Percentiles rank a stretch among this genome's conserved stretches.
Conservation (phyloP, 106 monocot species). For the Amphibolis antarctica region DNA sequence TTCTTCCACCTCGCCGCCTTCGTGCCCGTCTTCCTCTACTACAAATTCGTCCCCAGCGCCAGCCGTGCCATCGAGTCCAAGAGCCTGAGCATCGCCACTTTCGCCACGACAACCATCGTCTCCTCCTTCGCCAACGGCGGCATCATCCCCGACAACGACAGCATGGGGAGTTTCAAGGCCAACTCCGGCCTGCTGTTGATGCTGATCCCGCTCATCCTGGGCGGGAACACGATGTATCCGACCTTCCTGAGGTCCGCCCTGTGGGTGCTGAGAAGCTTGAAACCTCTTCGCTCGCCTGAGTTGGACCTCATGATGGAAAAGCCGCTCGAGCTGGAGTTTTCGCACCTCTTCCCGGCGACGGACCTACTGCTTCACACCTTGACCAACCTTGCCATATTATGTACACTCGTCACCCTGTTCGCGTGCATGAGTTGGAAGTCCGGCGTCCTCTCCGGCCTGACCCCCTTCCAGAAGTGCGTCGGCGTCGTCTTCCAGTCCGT, state of each 20-base stretch:
- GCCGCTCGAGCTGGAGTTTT: neutral
- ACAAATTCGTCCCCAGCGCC: constrained; percentile 8
- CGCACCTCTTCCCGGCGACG: constrained; percentile 12
- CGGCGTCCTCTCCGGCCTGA: constrained; percentile 28
- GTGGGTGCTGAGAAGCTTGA: constrained; percentile 15
- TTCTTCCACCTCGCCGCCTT: constrained; percentile 25
- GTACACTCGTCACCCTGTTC: neutral
- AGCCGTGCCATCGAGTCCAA: constrained; percentile 1
- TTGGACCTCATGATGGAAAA: constrained; percentile 15
- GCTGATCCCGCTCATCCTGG: constrained; percentile 20
- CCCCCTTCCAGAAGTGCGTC: constrained; percentile 38
- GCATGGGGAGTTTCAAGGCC: constrained; percentile 37
- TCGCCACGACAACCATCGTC: constrained; percentile 22
- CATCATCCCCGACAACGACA: constrained; percentile 44
- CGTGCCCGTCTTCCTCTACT: constrained; percentile 18
- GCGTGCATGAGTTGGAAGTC: constrained; percentile 50
- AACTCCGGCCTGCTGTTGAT: constrained; percentile 27
- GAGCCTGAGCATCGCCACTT: constrained; percentile 6
- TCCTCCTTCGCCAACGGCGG: constrained; percentile 28
- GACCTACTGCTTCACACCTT: neutral
- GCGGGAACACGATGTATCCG: constrained; percentile 43
- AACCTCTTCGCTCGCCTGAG: constrained; percentile 6
- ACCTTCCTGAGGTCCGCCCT: constrained; percentile 11
- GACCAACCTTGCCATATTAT: neutral
- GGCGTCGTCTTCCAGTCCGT: constrained; percentile 44